Evolutionary conservation across 495 filamentous ascomycete species (phyloP).

Genomic region (Aspergillus ellipticus): DNA sequence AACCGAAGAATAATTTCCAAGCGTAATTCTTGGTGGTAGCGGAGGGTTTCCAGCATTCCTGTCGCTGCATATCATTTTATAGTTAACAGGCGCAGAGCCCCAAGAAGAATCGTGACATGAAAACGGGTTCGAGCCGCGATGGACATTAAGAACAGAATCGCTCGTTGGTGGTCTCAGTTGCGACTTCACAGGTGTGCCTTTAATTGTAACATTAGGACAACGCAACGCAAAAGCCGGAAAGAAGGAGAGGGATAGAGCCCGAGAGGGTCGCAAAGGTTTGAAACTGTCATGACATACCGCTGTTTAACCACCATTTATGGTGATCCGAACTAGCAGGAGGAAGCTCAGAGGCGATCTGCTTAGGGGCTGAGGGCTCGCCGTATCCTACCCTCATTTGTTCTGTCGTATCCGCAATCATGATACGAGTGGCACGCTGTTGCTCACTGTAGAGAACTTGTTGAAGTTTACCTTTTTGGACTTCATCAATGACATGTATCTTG

Average conservation of each 20-base stretch:
- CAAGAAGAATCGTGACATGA: slow-evolving; percentile 66
- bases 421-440: slow-evolving; percentile 57
- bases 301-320: slow-evolving; percentile 93
- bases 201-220: slow-evolving; percentile 9
- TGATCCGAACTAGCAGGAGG: slow-evolving; percentile 88
- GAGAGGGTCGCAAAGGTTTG: too few relatives aligned
- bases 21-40: slow-evolving; percentile 11
- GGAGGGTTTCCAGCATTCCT: neutral
- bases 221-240: slow-evolving; percentile 2
- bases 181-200: slow-evolving; percentile 72
- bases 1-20: neutral
- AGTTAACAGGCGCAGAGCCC: slow-evolving; percentile 37
- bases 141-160: slow-evolving; percentile 61
- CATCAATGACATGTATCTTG: slow-evolving; percentile 73
- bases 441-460: slow-evolving; percentile 67
- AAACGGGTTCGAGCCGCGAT: slow-evolving; percentile 81
- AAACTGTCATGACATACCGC: slow-evolving; percentile 48
- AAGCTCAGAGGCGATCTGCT: slow-evolving; percentile 72
- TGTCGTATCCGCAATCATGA: slow-evolving; percentile 26
- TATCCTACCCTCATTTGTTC: slow-evolving; percentile 60
- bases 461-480: slow-evolving; percentile 64
- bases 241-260: too few relatives aligned
- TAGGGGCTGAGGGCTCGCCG: slow-evolving; percentile 69
- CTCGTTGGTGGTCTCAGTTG: slow-evolving; percentile 58
- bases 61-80: neutral